Base-by-base conservation (phyloP, 805 yeast genomes). In the Vanderwaltozyma yarrowii region DNA sequence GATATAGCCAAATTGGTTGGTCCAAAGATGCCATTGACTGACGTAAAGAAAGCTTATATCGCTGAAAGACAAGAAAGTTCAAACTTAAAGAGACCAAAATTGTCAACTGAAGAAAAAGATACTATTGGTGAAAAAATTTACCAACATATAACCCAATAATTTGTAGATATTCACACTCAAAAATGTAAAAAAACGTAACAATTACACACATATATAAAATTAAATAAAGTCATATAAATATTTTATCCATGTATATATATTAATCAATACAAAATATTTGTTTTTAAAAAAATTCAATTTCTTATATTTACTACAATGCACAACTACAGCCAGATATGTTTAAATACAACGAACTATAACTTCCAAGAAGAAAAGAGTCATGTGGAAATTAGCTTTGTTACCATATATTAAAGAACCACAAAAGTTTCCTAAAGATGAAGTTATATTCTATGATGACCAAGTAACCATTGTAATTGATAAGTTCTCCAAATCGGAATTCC, bases 21-120 rank as follows among this genome's bases (percentile, higher is more conserved):
- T 14, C 94, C 94, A 38, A 62, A 68, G 43, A 85, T 85, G 92
- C 95, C 95, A 33, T 60, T 74, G 44, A 68, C 83, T 11, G 75
- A 69, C 33, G 69, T 69, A 26, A 80, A 78, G 66, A 71, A 71
- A 63, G 76, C 77, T 10, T 73, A 70, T 62, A 64, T 74, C 53
- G 69, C 71, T 25, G 84, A 79, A 60, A 69, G 70, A 57, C 53
- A 57, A 32, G 54, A 58, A 37, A 53, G 68, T 33, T 28, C 36
- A 11, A 10, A 27, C 15, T 60, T 60, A 32, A 60, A 71, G 48
- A 56, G 59, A 35, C 62, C 67, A 30, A 50, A 47, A 32, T 51
- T 72, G 49, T 47, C 65, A 29, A 67, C 67, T 24, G 69, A 69
- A 51, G 66, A 55, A 23, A 55, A 67, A 36, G 64, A 67, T 37